A percentile compares a stretch with the other conserved stretches of the same genome.
Evolutionary conservation across 768 basidiomycete species (phyloP).

Genomic region (Crassisporium funariophilum): DNA sequence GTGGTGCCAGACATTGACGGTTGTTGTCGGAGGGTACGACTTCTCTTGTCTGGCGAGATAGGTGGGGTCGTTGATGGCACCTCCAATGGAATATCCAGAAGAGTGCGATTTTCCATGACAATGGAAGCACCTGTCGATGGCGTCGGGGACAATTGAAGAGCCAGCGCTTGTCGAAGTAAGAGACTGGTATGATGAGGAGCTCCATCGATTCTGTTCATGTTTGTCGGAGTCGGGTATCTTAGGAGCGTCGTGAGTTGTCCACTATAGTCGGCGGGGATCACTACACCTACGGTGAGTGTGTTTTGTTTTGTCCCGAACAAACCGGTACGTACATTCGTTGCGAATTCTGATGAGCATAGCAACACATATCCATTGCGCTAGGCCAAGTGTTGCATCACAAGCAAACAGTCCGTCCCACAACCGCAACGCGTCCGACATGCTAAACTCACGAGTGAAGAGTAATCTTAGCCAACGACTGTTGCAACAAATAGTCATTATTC

Average conservation of each 20-base stretch:
- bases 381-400: conserved; percentile 73
- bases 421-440: conserved; percentile 74
- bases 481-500: conserved; percentile 7
- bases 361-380: conserved; percentile 87
- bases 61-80: conserved; percentile 45
- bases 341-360: conserved; percentile 96
- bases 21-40: conserved; percentile 19
- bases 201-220: conserved; percentile 33
- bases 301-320: conserved; percentile 8
- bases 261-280: conserved; percentile 86
- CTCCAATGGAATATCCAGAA: conserved; percentile 73
- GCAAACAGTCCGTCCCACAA: conserved; percentile 98
- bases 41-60: conserved; percentile 19
- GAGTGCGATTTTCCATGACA: conserved; percentile 78
- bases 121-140: conserved; percentile 77
- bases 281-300: conserved; percentile 40
- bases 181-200: conserved; percentile 62
- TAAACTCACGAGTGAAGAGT: conserved; percentile 91
- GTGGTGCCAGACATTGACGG: conserved; percentile 18
- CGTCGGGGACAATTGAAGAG: conserved; percentile 72
- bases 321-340: conserved; percentile 68
- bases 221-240: conserved; percentile 73
- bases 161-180: conserved; percentile 82
- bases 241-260: conserved; percentile 81
- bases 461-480: conserved; percentile 89